Evolutionary conservation across 805 yeast species (phyloP).

Genomic region (Candida ovalis): DNA sequence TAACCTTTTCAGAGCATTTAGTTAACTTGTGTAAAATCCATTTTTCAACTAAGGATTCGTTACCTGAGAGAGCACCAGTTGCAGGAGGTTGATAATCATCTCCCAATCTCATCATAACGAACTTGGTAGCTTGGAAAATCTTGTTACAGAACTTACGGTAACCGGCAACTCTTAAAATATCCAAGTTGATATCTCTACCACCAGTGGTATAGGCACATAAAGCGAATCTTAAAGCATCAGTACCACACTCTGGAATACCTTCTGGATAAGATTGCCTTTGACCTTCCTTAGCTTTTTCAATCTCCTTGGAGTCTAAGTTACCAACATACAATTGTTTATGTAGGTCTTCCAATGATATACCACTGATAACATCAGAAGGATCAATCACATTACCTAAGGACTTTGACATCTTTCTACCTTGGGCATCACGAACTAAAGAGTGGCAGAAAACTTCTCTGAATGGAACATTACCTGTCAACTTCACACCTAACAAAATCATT

Average conservation of each 20-base stretch:
- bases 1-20: slow-evolving; percentile 59
- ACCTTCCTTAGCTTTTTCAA: slow-evolving; percentile 82
- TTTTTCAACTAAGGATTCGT: slow-evolving; percentile 88
- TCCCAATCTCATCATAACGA: slow-evolving; percentile 90
- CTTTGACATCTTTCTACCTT: slow-evolving; percentile 98
- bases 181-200: slow-evolving; percentile 96
- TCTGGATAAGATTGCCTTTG: slow-evolving; percentile 88
- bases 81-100: slow-evolving; percentile 83
- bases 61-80: slow-evolving; percentile 55
- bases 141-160: slow-evolving; percentile 99
- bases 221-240: slow-evolving; percentile 97
- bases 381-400: slow-evolving; percentile 95
- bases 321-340: slow-evolving; percentile 76
- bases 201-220: slow-evolving; percentile 98
- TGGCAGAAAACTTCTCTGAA: slow-evolving; percentile 97
- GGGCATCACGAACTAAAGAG: slow-evolving; percentile 97
- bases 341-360: slow-evolving; percentile 75
- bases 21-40: slow-evolving; percentile 92
- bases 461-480: slow-evolving; percentile 87
- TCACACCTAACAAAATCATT: slow-evolving; percentile 89
- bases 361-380: slow-evolving; percentile 90
- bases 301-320: slow-evolving; percentile 85
- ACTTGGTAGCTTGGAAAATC: slow-evolving; percentile 98
- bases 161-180: slow-evolving; percentile 95
- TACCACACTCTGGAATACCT: slow-evolving; percentile 99